Evolutionary conservation across 192 early-diverging fungal species (phyloP).

Genomic region (Entophlyctis luteolus): DNA sequence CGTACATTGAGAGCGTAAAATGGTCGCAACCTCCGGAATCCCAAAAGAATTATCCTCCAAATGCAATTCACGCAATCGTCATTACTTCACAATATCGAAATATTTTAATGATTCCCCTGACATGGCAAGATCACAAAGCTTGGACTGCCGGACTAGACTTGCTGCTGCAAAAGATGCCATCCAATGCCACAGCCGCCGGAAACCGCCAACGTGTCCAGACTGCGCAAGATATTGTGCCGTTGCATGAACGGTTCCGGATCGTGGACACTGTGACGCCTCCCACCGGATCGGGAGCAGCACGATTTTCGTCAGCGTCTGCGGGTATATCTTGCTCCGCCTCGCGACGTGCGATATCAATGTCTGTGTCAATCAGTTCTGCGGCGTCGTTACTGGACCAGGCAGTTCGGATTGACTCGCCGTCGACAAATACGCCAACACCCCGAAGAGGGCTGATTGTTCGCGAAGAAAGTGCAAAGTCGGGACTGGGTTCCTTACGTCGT

Average conservation of each 20-base stretch:
- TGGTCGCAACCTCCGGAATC: not conserved
- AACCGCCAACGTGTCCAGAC: not conserved
- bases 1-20: not conserved
- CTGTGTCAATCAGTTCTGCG: too few species aligned
- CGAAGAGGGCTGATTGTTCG: too few species aligned
- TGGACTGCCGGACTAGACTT: slow-evolving; percentile 37
- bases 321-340: too few species aligned
- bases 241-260: slow-evolving; percentile 24
- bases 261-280: not conserved
- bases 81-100: slow-evolving; percentile 34
- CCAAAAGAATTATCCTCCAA: slow-evolving; percentile 40
- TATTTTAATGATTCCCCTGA: slow-evolving; percentile 38
- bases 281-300: not conserved
- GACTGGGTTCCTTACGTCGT: too few species aligned
- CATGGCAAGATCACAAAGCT: slow-evolving; percentile 39
- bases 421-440: too few species aligned
- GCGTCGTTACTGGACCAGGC: too few species aligned
- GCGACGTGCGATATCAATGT: too few species aligned
- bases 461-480: too few species aligned
- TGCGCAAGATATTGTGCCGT: too few species aligned
- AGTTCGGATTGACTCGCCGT: too few species aligned
- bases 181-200: not conserved
- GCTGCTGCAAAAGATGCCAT: slow-evolving; percentile 18
- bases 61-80: slow-evolving; percentile 31
- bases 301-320: too few species aligned